Evolutionary conservation across 495 filamentous ascomycete genomes (phyloP).

Genomic region (Echria macrotheca): DNA sequence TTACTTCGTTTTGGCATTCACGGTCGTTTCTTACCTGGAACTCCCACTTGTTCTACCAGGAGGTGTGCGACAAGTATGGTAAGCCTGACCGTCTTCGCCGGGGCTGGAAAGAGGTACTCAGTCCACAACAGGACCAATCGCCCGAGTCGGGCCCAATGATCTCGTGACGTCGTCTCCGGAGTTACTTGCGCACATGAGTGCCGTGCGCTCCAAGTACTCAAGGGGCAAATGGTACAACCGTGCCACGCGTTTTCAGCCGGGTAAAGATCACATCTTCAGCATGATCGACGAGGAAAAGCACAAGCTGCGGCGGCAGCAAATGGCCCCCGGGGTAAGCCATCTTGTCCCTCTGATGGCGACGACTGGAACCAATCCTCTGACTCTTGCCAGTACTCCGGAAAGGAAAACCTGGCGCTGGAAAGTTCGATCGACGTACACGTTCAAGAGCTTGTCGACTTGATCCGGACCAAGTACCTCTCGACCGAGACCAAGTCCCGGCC

Average conservation of each 20-base stretch:
- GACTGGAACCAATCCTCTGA: background rate
- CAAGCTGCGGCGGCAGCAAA: conserved; percentile 22
- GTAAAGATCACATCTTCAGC: conserved; percentile 26
- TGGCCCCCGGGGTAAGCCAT: conserved; percentile 30
- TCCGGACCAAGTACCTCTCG: conserved; percentile 38
- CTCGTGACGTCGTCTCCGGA: conserved; percentile 37
- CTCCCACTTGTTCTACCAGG: conserved; percentile 12
- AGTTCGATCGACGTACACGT: conserved; percentile 39
- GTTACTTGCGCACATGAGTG: conserved; percentile 28
- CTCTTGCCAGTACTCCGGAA: conserved; percentile 35
- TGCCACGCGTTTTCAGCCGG: conserved; percentile 19
- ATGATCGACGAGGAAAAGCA: conserved; percentile 24
- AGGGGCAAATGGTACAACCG: conserved; percentile 21
- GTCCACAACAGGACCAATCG: conserved; percentile 24
- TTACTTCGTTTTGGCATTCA: conserved; percentile 7
- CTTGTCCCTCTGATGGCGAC: background rate
- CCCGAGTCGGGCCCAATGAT: conserved; percentile 37
- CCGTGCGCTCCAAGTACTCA: conserved; percentile 26
- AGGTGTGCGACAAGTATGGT: conserved; percentile 12
- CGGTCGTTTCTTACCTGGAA: conserved; percentile 8
- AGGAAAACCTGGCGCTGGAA: conserved; percentile 37
- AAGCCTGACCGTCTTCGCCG: background rate
- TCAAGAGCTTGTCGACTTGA: conserved; percentile 30
- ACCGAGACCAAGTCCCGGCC: conserved; percentile 26
- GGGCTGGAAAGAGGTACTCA: background rate